Base-by-base conservation (phyloP, 257 asterid species). In the Solanum sitiens region DNA sequence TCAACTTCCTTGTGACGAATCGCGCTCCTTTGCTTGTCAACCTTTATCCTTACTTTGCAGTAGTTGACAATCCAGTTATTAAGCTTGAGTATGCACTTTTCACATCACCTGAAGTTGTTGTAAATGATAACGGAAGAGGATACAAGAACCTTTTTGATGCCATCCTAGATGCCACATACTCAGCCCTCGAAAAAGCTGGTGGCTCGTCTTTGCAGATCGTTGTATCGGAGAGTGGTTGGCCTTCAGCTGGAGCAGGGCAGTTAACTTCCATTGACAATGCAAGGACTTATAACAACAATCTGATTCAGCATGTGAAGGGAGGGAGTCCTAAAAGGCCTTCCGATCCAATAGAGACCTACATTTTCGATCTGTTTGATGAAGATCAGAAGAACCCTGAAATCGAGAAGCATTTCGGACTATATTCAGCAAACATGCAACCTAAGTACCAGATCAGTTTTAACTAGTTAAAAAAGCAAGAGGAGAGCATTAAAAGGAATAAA, bases 221-320 rank as follows among this genome's bases (percentile, higher is more conserved):
- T 47, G 93, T 91, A n/a, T 90, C 93, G 0, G 93, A 91, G 87
- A 91, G 89, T 11, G 92, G 93, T 33, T 91, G 93, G 91, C 92
- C 93, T 35, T 87, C 93, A 12, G 84, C 71, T 9, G 93, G 90
- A 77, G 89, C 68, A 80, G 70, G 92, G 59, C 77, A 25, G 15
- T 89, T 70, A 35, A 65, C 89, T 16, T 61, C 89, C 2, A 30
- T 88, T 25, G 90, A 89, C 9, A 90, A 90, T 42, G 90, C 91
- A 25, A 89, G 87, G 83, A 86, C 88, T 20, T 91, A 87, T 42
- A 87, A 87, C 59, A 86, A 65, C 3, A 88, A 89, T 73, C 72
- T 91, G 88, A 47, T 91, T 53, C 65, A 1, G 8, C 91, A 84
- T 25, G 90, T 86, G 18, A 86, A 68, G 23, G 75, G 83, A 45